Evolutionary conservation across 257 asterid species (phyloP), one percentile per base, ranked within the genome.

Genomic region (Linderniella brevidens): DNA sequence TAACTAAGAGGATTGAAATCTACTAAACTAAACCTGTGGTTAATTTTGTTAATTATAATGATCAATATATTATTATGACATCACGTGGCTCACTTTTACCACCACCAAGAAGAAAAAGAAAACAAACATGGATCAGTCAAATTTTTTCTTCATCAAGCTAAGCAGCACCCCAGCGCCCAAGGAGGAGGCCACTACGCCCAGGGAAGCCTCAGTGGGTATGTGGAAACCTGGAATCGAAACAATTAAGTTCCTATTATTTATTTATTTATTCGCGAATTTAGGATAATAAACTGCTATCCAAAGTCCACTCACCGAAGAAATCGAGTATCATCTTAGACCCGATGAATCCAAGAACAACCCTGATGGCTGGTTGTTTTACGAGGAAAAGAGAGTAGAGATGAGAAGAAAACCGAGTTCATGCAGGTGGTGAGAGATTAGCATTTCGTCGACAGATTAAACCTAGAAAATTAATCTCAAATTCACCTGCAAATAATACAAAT

Each of bases 401-500:
- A 1, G 13, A 7, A 7, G 6, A 2, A 47, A 11, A 7, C 4
- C 11, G 4, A 8, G 35, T 13, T 11, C 8, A n/a, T n/a, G n/a
- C n/a, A n/a, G n/a, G n/a, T n/a, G n/a, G n/a, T n/a, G n/a, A n/a
- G n/a, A n/a, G n/a, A n/a, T n/a, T n/a, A n/a, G n/a, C n/a, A n/a
- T n/a, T n/a, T n/a, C n/a, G n/a, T n/a, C n/a, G n/a, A n/a, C n/a
- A n/a, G n/a, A n/a, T n/a, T n/a, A 49, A 18, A 29, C 49, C 8
- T 13, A 13, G 17, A 15, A 9, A 12, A 36, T 13, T 37, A 36
- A 45, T 5, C 9, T 47, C 3, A 43, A 1, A 43, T 36, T 65
- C 51, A 84, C 98, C 92, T 85, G 98, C 61, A 88, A 72, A 68
- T 88, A 88, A 64, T 88, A 95, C 79, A 84, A 62, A 35, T 88